Evolutionary conservation across 495 filamentous ascomycete genomes (phyloP), one percentile per base, ranked within the genome.

Genomic region (Aspergillus wentii): DNA sequence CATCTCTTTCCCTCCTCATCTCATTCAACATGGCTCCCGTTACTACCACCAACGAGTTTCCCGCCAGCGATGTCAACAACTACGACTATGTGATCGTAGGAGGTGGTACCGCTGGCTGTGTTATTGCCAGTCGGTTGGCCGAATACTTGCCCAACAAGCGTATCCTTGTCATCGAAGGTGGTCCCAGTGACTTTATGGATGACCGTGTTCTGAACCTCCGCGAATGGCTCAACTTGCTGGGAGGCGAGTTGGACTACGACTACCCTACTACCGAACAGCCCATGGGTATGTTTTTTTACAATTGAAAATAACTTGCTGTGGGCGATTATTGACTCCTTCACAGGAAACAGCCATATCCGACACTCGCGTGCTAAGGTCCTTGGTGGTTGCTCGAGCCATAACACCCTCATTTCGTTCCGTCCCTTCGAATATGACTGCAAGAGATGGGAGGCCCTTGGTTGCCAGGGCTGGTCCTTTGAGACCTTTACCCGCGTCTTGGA

Each of bases 31-130:
- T 74, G 64, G 62, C 59, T 28, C 4, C 26, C 26, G 14, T 13
- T n/a, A 29, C 26, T 13, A 85, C 82, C 50, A 85, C 80, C 29
- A 77, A 72, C 40, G 62, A 78, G 3, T 65, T 84, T 33, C 68
- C 79, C 33, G 56, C 74, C 32, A 46, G 72, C 35, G 78, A 79
- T 44, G 71, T 73, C 34, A 71, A 80, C 65, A 72, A 68, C 69
- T 94, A 80, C 64, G 88, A 94, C 67, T 92, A 88, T 57, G 69
- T 95, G 41, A 82, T 94, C 50, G 78, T 94, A 10, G 88, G 86
- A 42, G 88, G 86, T 33, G 88, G 88, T 50, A 94, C 88, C 20
- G 88, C 88, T 5, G 88, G 88, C 38, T 86, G 88, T 59, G 86
- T 90, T 27, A 81, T 95, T 54, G 88, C 86, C 31, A 75, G 78